Evolutionary conservation across 257 asterid genomes (phyloP).

Genomic region (Salvia miltiorrhiza): DNA sequence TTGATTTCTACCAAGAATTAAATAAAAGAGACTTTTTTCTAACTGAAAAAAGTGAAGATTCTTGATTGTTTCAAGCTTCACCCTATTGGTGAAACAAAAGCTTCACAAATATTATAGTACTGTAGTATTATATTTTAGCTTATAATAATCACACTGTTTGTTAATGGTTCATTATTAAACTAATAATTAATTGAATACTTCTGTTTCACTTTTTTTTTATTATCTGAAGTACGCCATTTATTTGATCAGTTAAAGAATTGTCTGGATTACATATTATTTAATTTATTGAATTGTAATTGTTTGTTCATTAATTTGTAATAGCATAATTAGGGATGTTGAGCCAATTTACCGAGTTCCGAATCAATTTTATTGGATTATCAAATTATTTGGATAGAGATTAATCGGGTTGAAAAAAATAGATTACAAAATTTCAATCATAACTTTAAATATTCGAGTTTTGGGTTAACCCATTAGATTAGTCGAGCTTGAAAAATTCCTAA

Average conservation of each 20-base stretch:
- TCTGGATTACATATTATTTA: too few relatives aligned
- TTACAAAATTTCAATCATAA: too few relatives aligned
- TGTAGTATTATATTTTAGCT: background rate
- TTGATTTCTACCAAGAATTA: conserved; percentile 27
- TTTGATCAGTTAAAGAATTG: background rate
- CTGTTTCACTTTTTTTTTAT: background rate
- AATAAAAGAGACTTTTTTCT: conserved; percentile 23
- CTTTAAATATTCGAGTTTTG: too few relatives aligned
- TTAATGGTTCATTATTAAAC: background rate
- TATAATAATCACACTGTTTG: background rate
- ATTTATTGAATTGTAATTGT: too few relatives aligned
- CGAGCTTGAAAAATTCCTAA: too few relatives aligned
- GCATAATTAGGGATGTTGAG: too few relatives aligned
- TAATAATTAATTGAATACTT: background rate
- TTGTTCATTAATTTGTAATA: too few relatives aligned
- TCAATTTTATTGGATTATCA: too few relatives aligned
- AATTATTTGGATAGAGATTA: too few relatives aligned
- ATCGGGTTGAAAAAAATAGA: too few relatives aligned
- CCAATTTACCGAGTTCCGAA: too few relatives aligned
- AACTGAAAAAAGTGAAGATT: conserved; percentile 36
- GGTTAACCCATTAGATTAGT: too few relatives aligned
- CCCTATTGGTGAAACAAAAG: conserved; percentile 27
- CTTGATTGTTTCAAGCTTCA: conserved; percentile 35
- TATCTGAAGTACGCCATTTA: background rate
- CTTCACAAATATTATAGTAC: background rate